phyloP scores from a whole-genome alignment of 306 rosid species.

The Fragaria nilgerrensis region DNA sequence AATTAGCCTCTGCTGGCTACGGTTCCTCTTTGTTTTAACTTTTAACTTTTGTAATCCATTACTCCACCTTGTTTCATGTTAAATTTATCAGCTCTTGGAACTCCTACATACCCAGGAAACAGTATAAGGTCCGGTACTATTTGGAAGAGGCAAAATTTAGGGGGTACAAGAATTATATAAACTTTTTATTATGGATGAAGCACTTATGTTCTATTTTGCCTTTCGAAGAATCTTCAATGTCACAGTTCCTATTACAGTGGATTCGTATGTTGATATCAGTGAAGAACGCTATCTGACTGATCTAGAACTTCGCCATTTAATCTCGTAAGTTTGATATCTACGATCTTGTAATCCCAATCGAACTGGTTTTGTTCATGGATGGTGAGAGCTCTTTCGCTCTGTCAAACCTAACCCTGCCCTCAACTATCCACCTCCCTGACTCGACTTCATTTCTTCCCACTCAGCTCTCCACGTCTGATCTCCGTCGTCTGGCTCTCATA shows the following conservation, averaged over 20 bases:
- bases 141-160: slow-evolving; percentile 18
- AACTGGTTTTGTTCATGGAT: too few species aligned
- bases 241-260: neutral
- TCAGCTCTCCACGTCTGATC: too few species aligned
- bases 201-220: slow-evolving; percentile 1
- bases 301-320: neutral
- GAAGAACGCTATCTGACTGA: neutral
- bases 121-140: slow-evolving; percentile 18
- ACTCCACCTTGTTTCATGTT: slow-evolving; percentile 27
- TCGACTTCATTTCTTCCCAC: too few species aligned
- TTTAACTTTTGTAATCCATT: slow-evolving; percentile 34
- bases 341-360: too few species aligned
- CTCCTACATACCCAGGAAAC: slow-evolving; percentile 7
- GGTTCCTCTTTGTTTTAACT: slow-evolving; percentile 27
- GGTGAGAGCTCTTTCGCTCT: too few species aligned
- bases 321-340: neutral
- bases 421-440: too few species aligned
- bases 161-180: slow-evolving; percentile 15
- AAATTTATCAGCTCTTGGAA: slow-evolving; percentile 16
- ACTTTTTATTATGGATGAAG: slow-evolving; percentile 7
- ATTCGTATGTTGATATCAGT: neutral
- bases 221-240: neutral
- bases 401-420: too few species aligned
- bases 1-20: slow-evolving; percentile 38
- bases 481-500: too few species aligned